Percentiles rank a stretch among this genome's conserved stretches.
Evolutionary conservation across 176 grass and related monocot species (phyloP).

Genomic region (Oryza punctata): DNA sequence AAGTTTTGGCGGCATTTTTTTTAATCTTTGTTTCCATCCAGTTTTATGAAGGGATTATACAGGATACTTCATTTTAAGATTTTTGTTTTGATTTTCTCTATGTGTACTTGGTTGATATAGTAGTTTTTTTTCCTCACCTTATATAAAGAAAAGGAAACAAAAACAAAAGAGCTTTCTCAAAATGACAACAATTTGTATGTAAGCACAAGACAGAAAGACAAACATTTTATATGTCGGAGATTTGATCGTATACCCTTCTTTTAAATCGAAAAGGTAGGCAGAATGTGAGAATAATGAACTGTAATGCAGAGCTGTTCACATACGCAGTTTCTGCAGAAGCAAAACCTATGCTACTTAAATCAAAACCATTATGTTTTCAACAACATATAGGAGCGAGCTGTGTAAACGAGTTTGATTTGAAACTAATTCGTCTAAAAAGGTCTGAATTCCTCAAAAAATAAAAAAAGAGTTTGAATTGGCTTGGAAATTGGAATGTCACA

Average conservation of each 20-base stretch:
- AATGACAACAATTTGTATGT: too few species aligned
- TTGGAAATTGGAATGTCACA: too few species aligned
- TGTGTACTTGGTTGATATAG: not conserved
- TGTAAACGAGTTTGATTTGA: not conserved
- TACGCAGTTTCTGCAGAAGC: too few species aligned
- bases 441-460: not conserved
- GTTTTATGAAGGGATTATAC: not conserved
- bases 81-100: not conserved
- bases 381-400: too few species aligned
- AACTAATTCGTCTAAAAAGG: not conserved
- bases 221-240: too few species aligned
- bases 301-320: too few species aligned
- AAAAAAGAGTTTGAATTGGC: too few species aligned
- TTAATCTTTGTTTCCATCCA: not conserved
- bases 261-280: too few species aligned
- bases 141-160: not conserved
- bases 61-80: not conserved
- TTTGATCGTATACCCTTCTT: too few species aligned
- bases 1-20: constrained; percentile 31
- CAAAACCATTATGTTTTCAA: not conserved
- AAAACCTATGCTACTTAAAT: too few species aligned
- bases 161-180: not conserved
- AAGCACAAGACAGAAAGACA: too few species aligned
- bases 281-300: too few species aligned
- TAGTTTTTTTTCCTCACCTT: not conserved